phyloP scores from a whole-genome alignment of 192 early-diverging fungal species.

The Dimargaris verticillata region DNA sequence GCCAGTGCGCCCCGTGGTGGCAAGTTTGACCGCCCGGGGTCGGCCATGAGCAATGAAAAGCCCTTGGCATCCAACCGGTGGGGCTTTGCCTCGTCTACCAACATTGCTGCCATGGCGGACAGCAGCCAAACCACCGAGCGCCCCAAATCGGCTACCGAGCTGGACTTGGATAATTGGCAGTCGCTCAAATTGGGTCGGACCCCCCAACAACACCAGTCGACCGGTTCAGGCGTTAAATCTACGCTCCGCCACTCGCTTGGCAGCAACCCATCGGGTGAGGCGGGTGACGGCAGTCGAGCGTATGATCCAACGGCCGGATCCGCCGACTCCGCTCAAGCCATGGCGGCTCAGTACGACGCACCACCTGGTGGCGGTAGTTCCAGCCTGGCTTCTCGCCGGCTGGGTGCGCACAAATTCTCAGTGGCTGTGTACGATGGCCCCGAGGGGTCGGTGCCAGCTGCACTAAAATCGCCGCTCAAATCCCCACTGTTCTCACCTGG shows the following conservation, averaged over 20 bases:
- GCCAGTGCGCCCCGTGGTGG: neutral
- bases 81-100: constrained; percentile 6
- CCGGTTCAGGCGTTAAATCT: constrained; percentile 4
- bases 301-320: neutral
- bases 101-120: constrained; percentile 6
- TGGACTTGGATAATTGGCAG: constrained; percentile 15
- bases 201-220: neutral
- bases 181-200: neutral
- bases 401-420: constrained; percentile 11
- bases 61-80: constrained; percentile 2
- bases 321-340: neutral
- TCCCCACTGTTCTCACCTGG: constrained; percentile 5
- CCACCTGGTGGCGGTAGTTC: neutral
- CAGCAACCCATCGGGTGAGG: neutral
- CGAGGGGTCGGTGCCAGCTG: neutral
- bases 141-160: constrained; percentile 29
- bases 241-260: constrained; percentile 4
- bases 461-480: constrained; percentile 7
- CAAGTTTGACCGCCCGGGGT: constrained; percentile 1
- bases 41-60: constrained; percentile 4
- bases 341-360: too few species aligned
- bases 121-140: constrained; percentile 19
- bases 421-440: constrained; percentile 5
- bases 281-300: neutral
- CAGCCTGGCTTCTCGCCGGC: constrained; percentile 9